Percentiles rank a stretch among this genome's conserved stretches.
Evolutionary conservation across 306 rosid species (phyloP).

Genomic region (Ceratonia siliqua): DNA sequence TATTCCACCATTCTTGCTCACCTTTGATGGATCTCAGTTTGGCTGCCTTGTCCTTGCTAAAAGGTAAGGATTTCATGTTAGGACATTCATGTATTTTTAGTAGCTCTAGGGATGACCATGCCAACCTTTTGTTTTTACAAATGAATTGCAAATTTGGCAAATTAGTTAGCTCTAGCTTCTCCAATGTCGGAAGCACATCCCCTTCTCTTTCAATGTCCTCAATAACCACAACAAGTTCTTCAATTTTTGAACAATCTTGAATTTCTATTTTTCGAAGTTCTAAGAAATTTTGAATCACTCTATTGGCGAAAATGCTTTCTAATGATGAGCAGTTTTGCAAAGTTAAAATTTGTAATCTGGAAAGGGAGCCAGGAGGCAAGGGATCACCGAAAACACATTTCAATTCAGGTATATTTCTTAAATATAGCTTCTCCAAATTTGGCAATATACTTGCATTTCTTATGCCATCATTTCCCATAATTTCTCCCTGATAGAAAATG

Average conservation of each 20-base stretch:
- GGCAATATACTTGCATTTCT: not conserved
- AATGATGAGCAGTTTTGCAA: not conserved
- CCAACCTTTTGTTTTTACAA: not conserved
- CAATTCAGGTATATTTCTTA: slow-evolving; percentile 14
- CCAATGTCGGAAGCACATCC: not conserved
- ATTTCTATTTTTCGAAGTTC: not conserved
- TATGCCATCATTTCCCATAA: not conserved
- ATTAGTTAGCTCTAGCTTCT: not conserved
- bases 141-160: not conserved
- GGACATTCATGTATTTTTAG: slow-evolving; percentile 3
- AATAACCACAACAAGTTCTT: not conserved
- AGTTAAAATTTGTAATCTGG: not conserved
- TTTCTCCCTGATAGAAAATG: not conserved
- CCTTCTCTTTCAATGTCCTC: not conserved
- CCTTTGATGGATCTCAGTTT: slow-evolving; percentile 12
- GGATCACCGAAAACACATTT: slow-evolving; percentile 23
- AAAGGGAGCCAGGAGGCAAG: not conserved
- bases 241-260: not conserved
- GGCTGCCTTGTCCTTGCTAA: not conserved
- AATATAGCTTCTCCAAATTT: slow-evolving; percentile 22
- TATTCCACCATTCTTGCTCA: slow-evolving; percentile 5
- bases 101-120: not conserved
- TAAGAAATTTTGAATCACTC: not conserved
- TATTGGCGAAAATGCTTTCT: not conserved
- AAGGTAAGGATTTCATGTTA: not conserved